Conservation (phyloP, 106 monocot genomes). For the Allium cepa region DNA sequence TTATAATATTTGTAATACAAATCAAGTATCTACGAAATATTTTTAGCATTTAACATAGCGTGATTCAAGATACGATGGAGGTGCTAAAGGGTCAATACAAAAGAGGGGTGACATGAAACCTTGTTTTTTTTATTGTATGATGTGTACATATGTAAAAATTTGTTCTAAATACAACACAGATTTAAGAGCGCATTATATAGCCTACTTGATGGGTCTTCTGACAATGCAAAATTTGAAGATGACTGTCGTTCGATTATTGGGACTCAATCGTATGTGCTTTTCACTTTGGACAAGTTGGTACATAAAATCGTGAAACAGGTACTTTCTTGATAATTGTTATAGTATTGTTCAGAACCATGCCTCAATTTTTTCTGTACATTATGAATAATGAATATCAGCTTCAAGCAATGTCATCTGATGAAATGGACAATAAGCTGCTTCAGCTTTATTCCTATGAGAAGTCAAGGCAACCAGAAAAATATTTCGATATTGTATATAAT, state of each 20-base stretch:
- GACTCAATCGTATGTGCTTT: conserved; percentile 89
- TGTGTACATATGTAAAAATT: not conserved
- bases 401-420: conserved; percentile 75
- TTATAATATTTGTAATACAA: no score
- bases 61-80: no score
- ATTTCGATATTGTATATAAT: conserved; percentile 68
- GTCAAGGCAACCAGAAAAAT: conserved; percentile 46
- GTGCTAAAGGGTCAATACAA: no score
- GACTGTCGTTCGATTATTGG: conserved; percentile 80
- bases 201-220: conserved; percentile 79
- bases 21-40: no score
- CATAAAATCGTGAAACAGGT: conserved; percentile 95
- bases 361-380: not conserved
- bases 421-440: conserved; percentile 79
- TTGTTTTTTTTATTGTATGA: not conserved
- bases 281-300: conserved; percentile 89
- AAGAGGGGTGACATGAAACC: not conserved
- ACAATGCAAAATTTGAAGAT: conserved; percentile 95
- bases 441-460: conserved; percentile 80
- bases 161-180: conserved; percentile 20
- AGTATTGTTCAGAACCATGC: not conserved
- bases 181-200: conserved; percentile 65
- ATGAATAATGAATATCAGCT: conserved; percentile 31
- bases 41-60: no score
- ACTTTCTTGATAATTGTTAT: not conserved